These are phyloP conservation scores for Plasmodium blacklocki DNA, from an alignment of 169 alveolate species.

Conservation along the genomic window DNA sequence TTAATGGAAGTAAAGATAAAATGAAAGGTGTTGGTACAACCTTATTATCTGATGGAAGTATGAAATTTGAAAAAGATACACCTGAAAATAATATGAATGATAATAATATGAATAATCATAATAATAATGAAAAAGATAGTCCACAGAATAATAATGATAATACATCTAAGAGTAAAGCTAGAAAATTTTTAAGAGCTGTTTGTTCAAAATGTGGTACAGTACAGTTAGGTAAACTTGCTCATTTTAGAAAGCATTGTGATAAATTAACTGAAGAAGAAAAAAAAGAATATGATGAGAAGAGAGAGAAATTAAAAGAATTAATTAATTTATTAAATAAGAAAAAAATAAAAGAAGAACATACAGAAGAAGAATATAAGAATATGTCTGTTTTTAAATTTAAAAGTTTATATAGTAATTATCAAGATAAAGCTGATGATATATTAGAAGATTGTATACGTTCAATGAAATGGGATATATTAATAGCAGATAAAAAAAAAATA, in stretches of 20 bases:
- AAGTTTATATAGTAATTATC: conserved; percentile 76
- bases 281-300: conserved; percentile 82
- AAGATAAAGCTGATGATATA: conserved; percentile 80
- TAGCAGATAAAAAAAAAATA: conserved; percentile 56
- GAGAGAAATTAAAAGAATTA: conserved; percentile 67
- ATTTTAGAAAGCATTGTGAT: conserved; percentile 86
- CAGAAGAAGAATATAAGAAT: conserved; percentile 63
- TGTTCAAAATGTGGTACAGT: conserved; percentile 82
- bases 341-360: conserved; percentile 40
- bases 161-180: conserved; percentile 35
- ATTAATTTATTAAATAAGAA: conserved; percentile 34
- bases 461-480: conserved; percentile 72
- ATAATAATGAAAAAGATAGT: conserved; percentile 14
- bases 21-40: background rate
- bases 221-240: conserved; percentile 80
- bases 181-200: conserved; percentile 77
- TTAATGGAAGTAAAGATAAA: background rate
- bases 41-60: background rate
- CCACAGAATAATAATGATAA: conserved; percentile 25
- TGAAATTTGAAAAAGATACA: background rate
- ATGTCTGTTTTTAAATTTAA: conserved; percentile 79
- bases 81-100: conserved; percentile 16
- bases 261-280: conserved; percentile 81
- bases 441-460: conserved; percentile 78
- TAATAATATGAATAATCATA: background rate